Evolutionary conservation across 306 rosid species (phyloP).

Genomic region (Vigna hirtella): DNA sequence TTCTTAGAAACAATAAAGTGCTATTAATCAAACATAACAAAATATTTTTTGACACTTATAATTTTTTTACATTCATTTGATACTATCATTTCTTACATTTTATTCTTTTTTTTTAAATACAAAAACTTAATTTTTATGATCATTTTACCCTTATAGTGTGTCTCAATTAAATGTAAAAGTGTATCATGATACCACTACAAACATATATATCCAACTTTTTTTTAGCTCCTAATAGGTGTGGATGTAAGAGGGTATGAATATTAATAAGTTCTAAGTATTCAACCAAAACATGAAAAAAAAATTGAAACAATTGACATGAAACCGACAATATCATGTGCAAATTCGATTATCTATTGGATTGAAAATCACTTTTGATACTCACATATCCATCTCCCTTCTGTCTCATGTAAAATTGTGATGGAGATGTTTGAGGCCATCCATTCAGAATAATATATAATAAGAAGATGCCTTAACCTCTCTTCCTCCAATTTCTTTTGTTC

Average conservation of each 20-base stretch:
- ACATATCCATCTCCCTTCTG: slow-evolving; percentile 41
- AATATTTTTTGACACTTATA: too few species aligned
- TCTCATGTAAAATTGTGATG: slow-evolving; percentile 47
- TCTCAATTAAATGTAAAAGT: too few species aligned
- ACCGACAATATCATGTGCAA: slow-evolving; percentile 66
- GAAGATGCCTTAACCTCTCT: slow-evolving; percentile 30
- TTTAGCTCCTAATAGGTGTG: slow-evolving; percentile 16
- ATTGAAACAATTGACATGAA: slow-evolving; percentile 48
- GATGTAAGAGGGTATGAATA: slow-evolving; percentile 10
- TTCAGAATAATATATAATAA: slow-evolving; percentile 31
- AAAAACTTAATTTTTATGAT: too few species aligned
- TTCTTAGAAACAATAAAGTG: slow-evolving; percentile 24
- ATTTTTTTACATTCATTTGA: too few species aligned
- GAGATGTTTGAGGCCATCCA: slow-evolving; percentile 47
- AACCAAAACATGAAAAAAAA: slow-evolving; percentile 4
- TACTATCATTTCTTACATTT: too few species aligned
- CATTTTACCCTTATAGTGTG: too few species aligned
- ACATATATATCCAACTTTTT: background rate
- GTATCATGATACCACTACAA: too few species aligned
- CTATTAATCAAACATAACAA: background rate
- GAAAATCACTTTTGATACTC: slow-evolving; percentile 36
- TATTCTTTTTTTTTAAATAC: too few species aligned
- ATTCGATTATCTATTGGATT: slow-evolving; percentile 45
- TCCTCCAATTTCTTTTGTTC: slow-evolving; percentile 37
- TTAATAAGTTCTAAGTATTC: slow-evolving; percentile 30